A percentile compares a stretch with the other conserved stretches of the same genome.
These are phyloP conservation scores for Leccinum incarnatum DNA, from an alignment of 768 basidiomycete genomes.

Conservation along the genomic window DNA sequence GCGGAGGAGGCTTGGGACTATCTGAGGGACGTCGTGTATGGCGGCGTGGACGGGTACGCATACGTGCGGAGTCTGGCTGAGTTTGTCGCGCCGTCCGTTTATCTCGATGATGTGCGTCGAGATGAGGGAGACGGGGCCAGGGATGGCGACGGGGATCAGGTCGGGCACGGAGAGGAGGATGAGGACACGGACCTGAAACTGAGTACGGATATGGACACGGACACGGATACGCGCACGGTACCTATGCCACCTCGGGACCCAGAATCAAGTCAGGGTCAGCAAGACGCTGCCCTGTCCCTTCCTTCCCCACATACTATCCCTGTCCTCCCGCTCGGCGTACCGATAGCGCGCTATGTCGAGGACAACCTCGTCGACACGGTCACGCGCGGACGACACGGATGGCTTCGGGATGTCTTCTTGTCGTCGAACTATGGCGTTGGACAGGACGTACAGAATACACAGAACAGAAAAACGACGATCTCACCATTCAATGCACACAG, in stretches of 20 bases:
- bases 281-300: not conserved
- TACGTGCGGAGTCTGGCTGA: slow-evolving; percentile 77
- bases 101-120: slow-evolving; percentile 1
- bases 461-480: not conserved
- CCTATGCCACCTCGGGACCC: too few species aligned
- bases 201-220: not conserved
- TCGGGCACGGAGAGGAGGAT: not conserved
- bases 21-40: slow-evolving; percentile 72
- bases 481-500: slow-evolving; percentile 14
- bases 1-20: slow-evolving; percentile 63
- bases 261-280: not conserved
- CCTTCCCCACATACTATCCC: not conserved
- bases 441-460: not conserved
- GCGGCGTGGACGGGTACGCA: slow-evolving; percentile 72
- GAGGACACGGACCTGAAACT: not conserved
- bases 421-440: not conserved
- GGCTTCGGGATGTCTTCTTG: slow-evolving; percentile 29
- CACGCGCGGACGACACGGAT: slow-evolving; percentile 39
- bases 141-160: not conserved
- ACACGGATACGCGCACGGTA: too few species aligned
- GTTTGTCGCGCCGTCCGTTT: slow-evolving; percentile 45
- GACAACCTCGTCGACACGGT: slow-evolving; percentile 39
- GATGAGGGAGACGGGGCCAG: not conserved
- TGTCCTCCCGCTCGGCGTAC: slow-evolving; percentile 27
- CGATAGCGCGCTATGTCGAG: slow-evolving; percentile 41